These are phyloP conservation scores for Serendipita indica DNA, from an alignment of 768 basidiomycete genomes.

Conservation along the genomic window DNA sequence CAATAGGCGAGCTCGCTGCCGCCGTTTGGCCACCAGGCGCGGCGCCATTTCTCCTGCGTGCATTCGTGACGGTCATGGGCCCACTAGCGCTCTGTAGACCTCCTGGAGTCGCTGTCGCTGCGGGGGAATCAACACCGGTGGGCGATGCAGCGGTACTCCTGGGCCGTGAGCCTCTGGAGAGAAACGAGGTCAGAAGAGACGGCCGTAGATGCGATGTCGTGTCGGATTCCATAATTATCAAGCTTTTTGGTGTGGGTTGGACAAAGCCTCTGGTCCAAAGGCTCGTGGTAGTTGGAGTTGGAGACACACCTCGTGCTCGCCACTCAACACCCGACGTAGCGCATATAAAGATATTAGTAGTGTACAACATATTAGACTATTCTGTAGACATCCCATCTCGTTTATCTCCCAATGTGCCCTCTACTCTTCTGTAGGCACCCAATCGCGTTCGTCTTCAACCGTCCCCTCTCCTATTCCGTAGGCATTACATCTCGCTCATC, in stretches of 20 bases:
- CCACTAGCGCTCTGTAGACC: too few relatives aligned
- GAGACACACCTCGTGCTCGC: neutral
- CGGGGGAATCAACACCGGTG: neutral
- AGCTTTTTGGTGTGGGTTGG: neutral
- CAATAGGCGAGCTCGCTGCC: neutral
- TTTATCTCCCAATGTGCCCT: neutral
- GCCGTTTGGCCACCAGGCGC: neutral
- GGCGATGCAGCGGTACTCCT: neutral
- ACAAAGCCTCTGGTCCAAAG: neutral
- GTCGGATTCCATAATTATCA: neutral
- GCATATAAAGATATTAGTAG: too few relatives aligned
- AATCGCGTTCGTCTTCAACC: neutral
- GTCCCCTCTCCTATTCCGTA: neutral
- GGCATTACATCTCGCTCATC: neutral
- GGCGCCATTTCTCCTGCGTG: neutral
- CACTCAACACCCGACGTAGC: neutral
- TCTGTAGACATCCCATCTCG: neutral
- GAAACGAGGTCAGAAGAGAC: neutral
- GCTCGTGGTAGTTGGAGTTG: neutral
- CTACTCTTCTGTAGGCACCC: neutral
- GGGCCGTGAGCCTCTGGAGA: neutral
- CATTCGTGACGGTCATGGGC: too few relatives aligned
- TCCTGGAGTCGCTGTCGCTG: neutral
- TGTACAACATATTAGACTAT: neutral
- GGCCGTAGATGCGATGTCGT: conserved; percentile 2